Evolutionary conservation across 768 basidiomycete genomes (phyloP), one percentile per base, ranked within the genome.

Genomic region (Suillus placidus): DNA sequence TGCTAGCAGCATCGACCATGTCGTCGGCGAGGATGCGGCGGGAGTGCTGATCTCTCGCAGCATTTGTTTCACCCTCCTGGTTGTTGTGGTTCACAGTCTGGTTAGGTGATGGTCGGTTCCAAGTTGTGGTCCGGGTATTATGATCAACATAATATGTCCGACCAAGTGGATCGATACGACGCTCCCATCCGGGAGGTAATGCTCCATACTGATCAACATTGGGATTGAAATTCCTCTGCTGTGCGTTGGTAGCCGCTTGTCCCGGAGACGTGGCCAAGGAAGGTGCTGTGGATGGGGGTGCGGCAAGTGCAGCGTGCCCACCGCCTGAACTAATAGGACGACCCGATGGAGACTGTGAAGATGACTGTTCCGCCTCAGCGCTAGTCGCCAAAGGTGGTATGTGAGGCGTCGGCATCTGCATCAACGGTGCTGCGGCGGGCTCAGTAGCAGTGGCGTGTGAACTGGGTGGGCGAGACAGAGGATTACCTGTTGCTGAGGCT

Each of bases 71-170:
- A 62, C 77, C 88, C 70, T 90, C 88, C 74, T 93, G 91, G 6
- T 85, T 80, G 42, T 81, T 85, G 56, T 80, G 85, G 73, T 97
- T 96, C 16, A 85, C 88, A 4, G 87, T 85, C 54, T 91, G 89
- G 72, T 84, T 94, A 14, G 87, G 79, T 30, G 90, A 93, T 8
- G 97, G 97, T 20, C 97, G 83, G 75, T 94, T 96, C 97, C 97
- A 99, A 0, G 97, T 99, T 8, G 97, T 99, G 14, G 92, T 93
- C 64, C 97, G 91, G 10, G 94, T 94, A 77, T 98, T 99, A 80
- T 99, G 97, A 75, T 99, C 97, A 63, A 99, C 97, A 76, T 99
- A 99, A 77, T 99, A 99, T 8, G 94, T 97, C 64, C 97, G 83
- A 10, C 91, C 97, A 32, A 99, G 86, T 38, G 97, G 96, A 79